Percentiles rank a stretch among this genome's conserved stretches.
These are phyloP conservation scores for Geotrichum citri-aurantii DNA, from an alignment of 1,139 yeast species.

Conservation along the genomic window DNA sequence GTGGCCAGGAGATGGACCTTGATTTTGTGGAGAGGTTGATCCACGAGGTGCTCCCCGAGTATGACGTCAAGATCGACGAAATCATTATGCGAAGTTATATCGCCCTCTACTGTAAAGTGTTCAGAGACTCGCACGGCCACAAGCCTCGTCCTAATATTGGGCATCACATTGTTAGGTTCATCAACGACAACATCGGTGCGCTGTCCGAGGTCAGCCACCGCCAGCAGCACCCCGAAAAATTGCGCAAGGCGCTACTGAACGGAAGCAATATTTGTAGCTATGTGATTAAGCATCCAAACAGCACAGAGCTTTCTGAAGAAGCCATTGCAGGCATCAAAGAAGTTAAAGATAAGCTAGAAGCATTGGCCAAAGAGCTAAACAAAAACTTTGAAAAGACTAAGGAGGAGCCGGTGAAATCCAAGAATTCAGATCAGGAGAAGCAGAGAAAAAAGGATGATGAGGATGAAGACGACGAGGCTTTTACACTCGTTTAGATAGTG, in stretches of 20 bases:
- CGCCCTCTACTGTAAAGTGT: constrained; percentile 10
- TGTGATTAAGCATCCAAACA: constrained; percentile 6
- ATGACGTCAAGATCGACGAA: constrained; percentile 10
- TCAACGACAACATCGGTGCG: constrained; percentile 1
- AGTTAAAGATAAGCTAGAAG: constrained; percentile 1
- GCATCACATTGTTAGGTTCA: constrained; percentile 5
- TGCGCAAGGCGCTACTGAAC: constrained; percentile 3
- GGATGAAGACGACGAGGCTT: background rate
- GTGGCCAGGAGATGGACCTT: constrained; percentile 12
- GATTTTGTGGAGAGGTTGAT: constrained; percentile 6
- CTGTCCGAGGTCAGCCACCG: constrained; percentile 7
- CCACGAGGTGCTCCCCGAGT: constrained; percentile 6
- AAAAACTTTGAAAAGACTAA: background rate
- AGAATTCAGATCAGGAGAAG: background rate
- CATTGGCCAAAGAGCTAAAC: background rate
- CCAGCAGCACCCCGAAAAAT: background rate
- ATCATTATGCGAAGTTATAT: constrained; percentile 13
- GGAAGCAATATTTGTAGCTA: constrained; percentile 7
- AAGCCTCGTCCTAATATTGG: constrained; percentile 7
- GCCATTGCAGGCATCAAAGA: constrained; percentile 6
- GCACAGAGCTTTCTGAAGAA: background rate
- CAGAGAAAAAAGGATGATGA: background rate
- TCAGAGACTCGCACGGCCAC: constrained; percentile 9
- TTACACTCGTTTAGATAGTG: background rate
- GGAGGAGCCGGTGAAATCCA: background rate